phyloP scores from a whole-genome alignment of 495 filamentous ascomycete species.

The Aspergillus incahuasiensis region DNA sequence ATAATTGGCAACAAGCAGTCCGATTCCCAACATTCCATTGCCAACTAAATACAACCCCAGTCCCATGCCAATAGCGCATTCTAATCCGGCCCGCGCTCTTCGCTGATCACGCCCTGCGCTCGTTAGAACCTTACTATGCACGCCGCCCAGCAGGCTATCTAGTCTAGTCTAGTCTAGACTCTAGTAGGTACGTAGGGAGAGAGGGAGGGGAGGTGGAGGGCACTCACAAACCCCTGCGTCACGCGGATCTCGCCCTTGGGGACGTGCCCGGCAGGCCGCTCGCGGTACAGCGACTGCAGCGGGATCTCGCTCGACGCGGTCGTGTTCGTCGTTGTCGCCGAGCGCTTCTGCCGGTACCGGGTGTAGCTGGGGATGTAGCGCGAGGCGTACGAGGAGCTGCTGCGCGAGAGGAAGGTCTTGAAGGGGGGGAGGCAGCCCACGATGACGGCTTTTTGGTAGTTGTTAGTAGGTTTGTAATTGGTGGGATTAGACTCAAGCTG shows the following conservation, averaged over 20 bases:
- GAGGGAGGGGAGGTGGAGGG: no score
- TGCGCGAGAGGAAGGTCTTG: conserved; percentile 29
- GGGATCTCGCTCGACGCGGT: conserved; percentile 8
- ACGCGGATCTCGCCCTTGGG: conserved; percentile 16
- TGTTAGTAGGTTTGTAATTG: no score
- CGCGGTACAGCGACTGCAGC: conserved; percentile 1
- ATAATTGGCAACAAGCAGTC: no score
- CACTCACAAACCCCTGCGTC: conserved; percentile 23
- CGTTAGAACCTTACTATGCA: background rate
- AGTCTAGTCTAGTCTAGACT: no score
- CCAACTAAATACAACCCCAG: background rate
- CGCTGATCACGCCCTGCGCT: background rate
- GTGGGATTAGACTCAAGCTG: no score
- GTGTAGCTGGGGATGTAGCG: conserved; percentile 5
- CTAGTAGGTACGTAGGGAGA: no score
- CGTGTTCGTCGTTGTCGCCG: background rate
- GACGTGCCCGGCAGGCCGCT: background rate
- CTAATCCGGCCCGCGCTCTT: background rate
- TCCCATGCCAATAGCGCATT: no score
- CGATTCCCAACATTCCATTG: no score
- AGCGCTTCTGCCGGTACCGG: conserved; percentile 6
- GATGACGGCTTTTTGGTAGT: conserved; percentile 46
- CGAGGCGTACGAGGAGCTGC: background rate
- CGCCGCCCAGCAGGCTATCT: background rate
- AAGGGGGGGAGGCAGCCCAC: conserved; percentile 47